Conservation (phyloP, 2,329 filamentous ascomycete genomes). For the Onygena corvina region DNA sequence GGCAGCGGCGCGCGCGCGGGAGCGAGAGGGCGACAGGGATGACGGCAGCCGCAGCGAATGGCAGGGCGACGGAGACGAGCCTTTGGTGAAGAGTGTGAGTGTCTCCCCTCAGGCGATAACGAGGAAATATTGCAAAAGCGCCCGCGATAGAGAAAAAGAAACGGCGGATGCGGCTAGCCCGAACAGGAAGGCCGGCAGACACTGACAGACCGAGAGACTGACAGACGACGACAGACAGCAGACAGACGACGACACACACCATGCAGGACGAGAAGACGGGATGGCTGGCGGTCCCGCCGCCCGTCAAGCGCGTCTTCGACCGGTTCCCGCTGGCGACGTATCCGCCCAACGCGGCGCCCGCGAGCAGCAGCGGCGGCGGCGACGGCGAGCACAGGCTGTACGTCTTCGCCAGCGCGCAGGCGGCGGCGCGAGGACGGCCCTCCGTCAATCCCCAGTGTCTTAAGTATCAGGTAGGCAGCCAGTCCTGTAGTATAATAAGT, state of each 20-base stretch:
- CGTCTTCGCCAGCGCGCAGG: slow-evolving; percentile 59
- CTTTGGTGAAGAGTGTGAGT: background rate
- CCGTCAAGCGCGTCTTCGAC: slow-evolving; percentile 74
- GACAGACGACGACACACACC: slow-evolving; percentile 17
- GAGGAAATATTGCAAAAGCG: no score
- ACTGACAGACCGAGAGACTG: background rate
- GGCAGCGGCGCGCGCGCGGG: background rate
- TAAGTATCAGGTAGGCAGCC: slow-evolving; percentile 73
- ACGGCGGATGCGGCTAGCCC: background rate
- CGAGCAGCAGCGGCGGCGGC: slow-evolving; percentile 37
- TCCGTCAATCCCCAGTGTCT: slow-evolving; percentile 88
- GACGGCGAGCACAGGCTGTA: slow-evolving; percentile 51
- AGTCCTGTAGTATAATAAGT: background rate
- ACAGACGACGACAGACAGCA: background rate
- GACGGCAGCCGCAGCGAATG: background rate
- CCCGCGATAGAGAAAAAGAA: no score
- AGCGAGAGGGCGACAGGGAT: background rate
- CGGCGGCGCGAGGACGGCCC: slow-evolving; percentile 49
- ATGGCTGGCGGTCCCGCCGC: slow-evolving; percentile 45
- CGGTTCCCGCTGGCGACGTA: slow-evolving; percentile 68
- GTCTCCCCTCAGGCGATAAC: no score
- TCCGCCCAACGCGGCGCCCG: slow-evolving; percentile 60
- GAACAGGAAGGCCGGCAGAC: background rate
- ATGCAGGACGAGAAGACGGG: slow-evolving; percentile 20
- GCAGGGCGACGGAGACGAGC: background rate